Base-by-base conservation (phyloP, 306 rosid species). In the Ormosia emarginata region DNA sequence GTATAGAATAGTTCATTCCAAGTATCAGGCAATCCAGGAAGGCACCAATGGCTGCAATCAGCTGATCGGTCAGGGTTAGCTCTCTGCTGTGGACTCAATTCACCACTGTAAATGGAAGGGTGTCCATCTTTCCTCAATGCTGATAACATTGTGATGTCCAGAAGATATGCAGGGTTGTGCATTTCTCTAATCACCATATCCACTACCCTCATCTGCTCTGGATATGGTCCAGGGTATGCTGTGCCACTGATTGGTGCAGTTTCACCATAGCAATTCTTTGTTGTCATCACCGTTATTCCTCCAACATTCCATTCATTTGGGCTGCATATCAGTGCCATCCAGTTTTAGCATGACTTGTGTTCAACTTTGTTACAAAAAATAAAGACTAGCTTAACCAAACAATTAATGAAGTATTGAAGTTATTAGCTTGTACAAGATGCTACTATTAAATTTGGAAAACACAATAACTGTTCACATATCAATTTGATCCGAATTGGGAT, bases 41-140 rank as follows among this genome's bases (percentile, higher is more conserved):
- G 93, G 79, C 98, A 92, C 98, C 97, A 94, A 79, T 90, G 98
- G 84, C 98, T 94, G 71, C 97, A 92, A 85, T 90, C 98, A 41
- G 95, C 93, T 1, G 90, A 87, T 10, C 65, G 83, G 7, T 75
- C 85, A 2, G 91, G 97, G 77, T 90, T 89, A 37, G 93, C 85
- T 80, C 87, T 86, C 78, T 94, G 92, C 53, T 81, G 77, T 1
- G 97, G 95, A 55, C 77, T 91, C 85, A 94, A 77, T 49, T 94
- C 94, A 4, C 98, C 97, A 33, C 91, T 90, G 52, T 93, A 93
- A 44, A 93, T 90, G 1, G 98, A 94, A 0, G 97, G 98, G 78
- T 93, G 98, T 0, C 91, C 93, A 64, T 93, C 98, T 57, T 93
- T 93, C 71, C 98, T 83, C 29, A 92, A 80, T 86, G 79, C 89